Percentiles rank a stretch among this genome's conserved stretches.
These are phyloP conservation scores for Termitomyces bulborhizus DNA, from an alignment of 768 basidiomycete genomes.

Conservation along the genomic window DNA sequence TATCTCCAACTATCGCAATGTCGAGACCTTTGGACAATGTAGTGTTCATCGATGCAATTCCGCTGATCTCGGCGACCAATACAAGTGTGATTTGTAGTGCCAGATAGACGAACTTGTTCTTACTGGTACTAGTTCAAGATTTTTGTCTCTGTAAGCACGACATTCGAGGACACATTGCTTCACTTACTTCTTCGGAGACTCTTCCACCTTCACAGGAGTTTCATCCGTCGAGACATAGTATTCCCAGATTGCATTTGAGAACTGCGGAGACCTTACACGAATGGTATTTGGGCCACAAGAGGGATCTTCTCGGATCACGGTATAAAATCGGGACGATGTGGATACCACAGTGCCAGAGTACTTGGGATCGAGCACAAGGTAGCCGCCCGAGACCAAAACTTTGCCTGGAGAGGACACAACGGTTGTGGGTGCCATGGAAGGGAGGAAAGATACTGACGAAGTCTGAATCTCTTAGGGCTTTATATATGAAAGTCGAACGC, in stretches of 20 bases:
- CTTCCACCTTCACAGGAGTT: slow-evolving; percentile 26
- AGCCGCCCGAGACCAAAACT: slow-evolving; percentile 92
- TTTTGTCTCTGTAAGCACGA: slow-evolving; percentile 9
- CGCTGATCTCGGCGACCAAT: slow-evolving; percentile 58
- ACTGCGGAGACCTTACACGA: slow-evolving; percentile 86
- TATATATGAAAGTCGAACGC: slow-evolving; percentile 9
- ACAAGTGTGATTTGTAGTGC: slow-evolving; percentile 75
- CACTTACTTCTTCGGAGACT: slow-evolving; percentile 33
- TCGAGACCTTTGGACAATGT: slow-evolving; percentile 53
- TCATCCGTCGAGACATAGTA: slow-evolving; percentile 47
- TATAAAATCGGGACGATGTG: slow-evolving; percentile 92
- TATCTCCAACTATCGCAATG: slow-evolving; percentile 84
- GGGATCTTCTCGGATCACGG: slow-evolving; percentile 47
- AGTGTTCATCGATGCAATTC: slow-evolving; percentile 32
- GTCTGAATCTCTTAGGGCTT: neutral
- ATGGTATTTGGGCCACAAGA: slow-evolving; percentile 36
- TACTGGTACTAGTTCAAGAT: slow-evolving; percentile 31
- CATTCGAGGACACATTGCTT: neutral
- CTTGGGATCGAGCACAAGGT: slow-evolving; percentile 87
- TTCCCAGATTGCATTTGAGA: slow-evolving; percentile 71
- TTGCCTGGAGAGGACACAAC: slow-evolving; percentile 92
- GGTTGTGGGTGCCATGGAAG: slow-evolving; percentile 44
- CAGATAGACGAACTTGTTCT: slow-evolving; percentile 91
- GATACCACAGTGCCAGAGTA: slow-evolving; percentile 88
- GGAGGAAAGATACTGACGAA: slow-evolving; percentile 3